Conservation (phyloP, 768 basidiomycete genomes). For the Fomitopsis serialis region DNA sequence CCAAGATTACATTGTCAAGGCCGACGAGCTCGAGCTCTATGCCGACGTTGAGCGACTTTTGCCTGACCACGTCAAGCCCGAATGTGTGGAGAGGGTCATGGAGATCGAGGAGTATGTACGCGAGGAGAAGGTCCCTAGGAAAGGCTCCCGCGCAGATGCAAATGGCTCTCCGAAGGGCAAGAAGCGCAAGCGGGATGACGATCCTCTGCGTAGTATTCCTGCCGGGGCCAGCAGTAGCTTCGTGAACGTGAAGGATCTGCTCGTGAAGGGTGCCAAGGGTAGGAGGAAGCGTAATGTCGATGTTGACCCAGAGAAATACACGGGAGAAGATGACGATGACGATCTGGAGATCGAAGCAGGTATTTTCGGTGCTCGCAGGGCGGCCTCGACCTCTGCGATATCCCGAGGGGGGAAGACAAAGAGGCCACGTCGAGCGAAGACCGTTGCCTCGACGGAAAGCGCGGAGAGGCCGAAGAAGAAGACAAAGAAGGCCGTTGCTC, state of each 20-base stretch:
- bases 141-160: constrained; percentile 25
- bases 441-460: constrained; percentile 14
- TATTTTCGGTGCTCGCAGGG: constrained; percentile 42
- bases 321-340: constrained; percentile 60
- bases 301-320: constrained; percentile 41
- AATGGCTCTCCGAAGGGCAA: constrained; percentile 27
- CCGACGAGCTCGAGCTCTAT: constrained; percentile 86
- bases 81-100: constrained; percentile 76
- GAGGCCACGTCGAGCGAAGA: constrained; percentile 38
- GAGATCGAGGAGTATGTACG: constrained; percentile 69
- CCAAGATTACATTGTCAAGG: constrained; percentile 81
- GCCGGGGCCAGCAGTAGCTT: constrained; percentile 67
- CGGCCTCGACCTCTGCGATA: constrained; percentile 40
- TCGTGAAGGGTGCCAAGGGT: constrained; percentile 45
- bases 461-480: not conserved
- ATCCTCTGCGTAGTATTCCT: constrained; percentile 67
- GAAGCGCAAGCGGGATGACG: constrained; percentile 71
- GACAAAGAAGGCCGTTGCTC: not conserved
- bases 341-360: constrained; percentile 65
- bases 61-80: constrained; percentile 71
- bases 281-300: constrained; percentile 30
- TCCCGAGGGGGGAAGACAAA: constrained; percentile 24
- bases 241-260: constrained; percentile 58
- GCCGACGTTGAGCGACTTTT: constrained; percentile 87
- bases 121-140: constrained; percentile 30